Evolutionary conservation across 208 protist genomes (phyloP).

Genomic region (Leishmania mexicana): DNA sequence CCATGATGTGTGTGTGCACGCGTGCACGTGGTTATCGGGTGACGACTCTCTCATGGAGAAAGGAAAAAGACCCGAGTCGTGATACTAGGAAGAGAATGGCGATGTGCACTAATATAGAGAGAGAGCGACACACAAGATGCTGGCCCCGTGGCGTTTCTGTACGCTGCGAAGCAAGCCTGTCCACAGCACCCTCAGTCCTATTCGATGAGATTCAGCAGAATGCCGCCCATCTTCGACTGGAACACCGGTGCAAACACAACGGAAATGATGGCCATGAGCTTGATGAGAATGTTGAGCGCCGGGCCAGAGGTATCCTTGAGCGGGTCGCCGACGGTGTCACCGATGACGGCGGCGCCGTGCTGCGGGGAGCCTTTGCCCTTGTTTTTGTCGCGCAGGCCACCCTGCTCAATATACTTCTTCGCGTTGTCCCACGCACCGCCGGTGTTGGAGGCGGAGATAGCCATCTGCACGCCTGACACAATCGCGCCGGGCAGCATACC

Average conservation of each 20-base stretch:
- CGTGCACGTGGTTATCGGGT: not conserved
- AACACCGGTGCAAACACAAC: constrained; percentile 93
- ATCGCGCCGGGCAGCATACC: constrained; percentile 91
- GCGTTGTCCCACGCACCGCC: constrained; percentile 98
- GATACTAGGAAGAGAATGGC: not conserved
- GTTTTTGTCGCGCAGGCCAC: constrained; percentile 84
- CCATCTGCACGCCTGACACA: constrained; percentile 93
- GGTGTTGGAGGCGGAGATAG: constrained; percentile 94
- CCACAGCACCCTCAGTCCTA: constrained; percentile 16
- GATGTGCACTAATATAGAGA: not conserved
- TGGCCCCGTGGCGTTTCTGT: not conserved
- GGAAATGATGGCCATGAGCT: constrained; percentile 95
- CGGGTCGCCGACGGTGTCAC: constrained; percentile 97
- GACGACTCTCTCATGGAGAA: not conserved
- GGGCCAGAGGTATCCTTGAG: constrained; percentile 97
- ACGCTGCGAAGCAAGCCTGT: not conserved
- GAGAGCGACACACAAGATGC: not conserved
- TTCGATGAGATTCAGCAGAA: constrained; percentile 62
- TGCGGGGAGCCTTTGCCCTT: constrained; percentile 91
- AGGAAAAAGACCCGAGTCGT: not conserved
- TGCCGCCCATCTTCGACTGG: constrained; percentile 77
- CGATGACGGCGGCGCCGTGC: constrained; percentile 96
- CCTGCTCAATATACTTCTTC: constrained; percentile 97
- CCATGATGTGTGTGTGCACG: not conserved
- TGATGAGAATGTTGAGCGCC: constrained; percentile 96